These are phyloP conservation scores for Sphagnum magellanicum DNA, from an alignment of 228 moss, liverwort and hornwort species.

Conservation along the genomic window DNA sequence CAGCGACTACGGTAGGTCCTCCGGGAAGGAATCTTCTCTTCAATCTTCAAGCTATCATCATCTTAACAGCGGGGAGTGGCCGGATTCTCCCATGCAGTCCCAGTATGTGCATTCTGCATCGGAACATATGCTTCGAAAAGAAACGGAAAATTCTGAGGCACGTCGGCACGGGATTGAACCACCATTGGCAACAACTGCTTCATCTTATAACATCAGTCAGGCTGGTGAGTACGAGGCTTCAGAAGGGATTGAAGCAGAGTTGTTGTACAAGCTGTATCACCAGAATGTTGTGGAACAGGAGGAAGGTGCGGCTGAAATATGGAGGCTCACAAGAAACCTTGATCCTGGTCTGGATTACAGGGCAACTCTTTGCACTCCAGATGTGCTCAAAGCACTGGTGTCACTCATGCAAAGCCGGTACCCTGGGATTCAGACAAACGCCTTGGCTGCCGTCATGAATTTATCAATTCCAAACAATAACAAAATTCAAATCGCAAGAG, in stretches of 20 bases:
- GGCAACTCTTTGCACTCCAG: constrained; percentile 30
- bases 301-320: constrained; percentile 42
- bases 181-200: constrained; percentile 34
- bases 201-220: constrained; percentile 15
- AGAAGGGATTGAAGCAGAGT: constrained; percentile 20
- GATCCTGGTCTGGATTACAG: constrained; percentile 36
- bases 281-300: constrained; percentile 46
- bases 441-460: constrained; percentile 68
- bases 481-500: constrained; percentile 75
- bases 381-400: constrained; percentile 31
- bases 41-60: constrained; percentile 5
- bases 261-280: constrained; percentile 29
- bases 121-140: constrained; percentile 19
- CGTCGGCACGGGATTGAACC: constrained; percentile 25
- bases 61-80: constrained; percentile 35
- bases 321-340: constrained; percentile 37
- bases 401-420: constrained; percentile 38
- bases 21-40: constrained; percentile 20
- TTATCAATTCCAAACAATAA: constrained; percentile 66
- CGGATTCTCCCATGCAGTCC: constrained; percentile 4
- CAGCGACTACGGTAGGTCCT: too few species aligned
- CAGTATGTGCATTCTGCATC: constrained; percentile 38
- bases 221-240: not conserved
- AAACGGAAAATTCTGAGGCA: constrained; percentile 20
- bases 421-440: constrained; percentile 59